Evolutionary conservation across 176 grass and related monocot species (phyloP).

Genomic region (bread wheat (Triticum aestivum)): DNA sequence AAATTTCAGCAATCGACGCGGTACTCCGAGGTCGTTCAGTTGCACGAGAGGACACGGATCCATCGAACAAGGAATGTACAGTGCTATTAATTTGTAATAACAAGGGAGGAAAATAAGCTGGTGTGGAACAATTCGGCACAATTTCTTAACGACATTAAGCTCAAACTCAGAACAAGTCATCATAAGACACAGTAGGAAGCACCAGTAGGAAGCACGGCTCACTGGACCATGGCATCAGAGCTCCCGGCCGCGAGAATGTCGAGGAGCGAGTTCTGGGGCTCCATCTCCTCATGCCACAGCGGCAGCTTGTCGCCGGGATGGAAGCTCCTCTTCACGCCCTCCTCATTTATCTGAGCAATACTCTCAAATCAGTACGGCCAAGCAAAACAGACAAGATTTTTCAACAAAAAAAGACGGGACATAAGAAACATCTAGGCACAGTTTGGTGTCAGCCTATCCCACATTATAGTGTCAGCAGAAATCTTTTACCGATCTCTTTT

Average conservation of each 20-base stretch:
- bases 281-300: slow-evolving; percentile 85
- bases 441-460: not conserved
- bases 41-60: not conserved
- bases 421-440: not conserved
- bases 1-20: too few relatives aligned
- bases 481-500: not conserved
- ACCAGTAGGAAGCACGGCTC: not conserved
- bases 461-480: not conserved
- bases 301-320: slow-evolving; percentile 71
- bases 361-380: slow-evolving; percentile 9
- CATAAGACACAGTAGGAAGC: too few relatives aligned
- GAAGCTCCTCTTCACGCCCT: slow-evolving; percentile 80
- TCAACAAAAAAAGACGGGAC: not conserved
- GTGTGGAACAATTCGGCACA: slow-evolving; percentile 11
- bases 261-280: slow-evolving; percentile 73
- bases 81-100: not conserved
- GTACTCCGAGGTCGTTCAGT: not conserved
- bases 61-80: not conserved
- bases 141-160: not conserved
- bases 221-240: slow-evolving; percentile 81
- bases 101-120: not conserved
- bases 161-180: slow-evolving; percentile 22
- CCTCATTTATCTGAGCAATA: slow-evolving; percentile 53
- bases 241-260: slow-evolving; percentile 68
- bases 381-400: not conserved